A percentile compares a stretch with the other conserved stretches of the same genome.
These are phyloP conservation scores for Hypoxylon sp. DNA, from an alignment of 2,329 filamentous ascomycete species.

Conservation along the genomic window DNA sequence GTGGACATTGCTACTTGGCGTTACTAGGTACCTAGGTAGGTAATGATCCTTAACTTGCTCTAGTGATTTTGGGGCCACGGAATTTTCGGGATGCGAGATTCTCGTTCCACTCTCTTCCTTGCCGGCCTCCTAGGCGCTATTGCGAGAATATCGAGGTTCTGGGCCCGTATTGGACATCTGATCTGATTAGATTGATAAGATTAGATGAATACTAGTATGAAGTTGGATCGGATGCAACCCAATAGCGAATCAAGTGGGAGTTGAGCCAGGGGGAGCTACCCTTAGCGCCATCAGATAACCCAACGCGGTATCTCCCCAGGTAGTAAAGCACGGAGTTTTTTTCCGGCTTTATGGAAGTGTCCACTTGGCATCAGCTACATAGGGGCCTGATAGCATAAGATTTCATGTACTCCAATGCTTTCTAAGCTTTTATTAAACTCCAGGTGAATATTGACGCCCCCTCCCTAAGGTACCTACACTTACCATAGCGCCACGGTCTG, in stretches of 20 bases:
- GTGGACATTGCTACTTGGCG: neutral
- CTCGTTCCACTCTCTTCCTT: neutral
- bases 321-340: neutral
- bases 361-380: neutral
- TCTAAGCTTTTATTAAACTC: slow-evolving; percentile 4
- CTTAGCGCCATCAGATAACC: slow-evolving; percentile 45
- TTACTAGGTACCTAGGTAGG: neutral
- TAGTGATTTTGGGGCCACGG: slow-evolving; percentile 1
- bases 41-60: neutral
- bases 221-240: slow-evolving; percentile 18
- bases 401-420: neutral
- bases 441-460: slow-evolving; percentile 14
- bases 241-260: slow-evolving; percentile 18
- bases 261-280: slow-evolving; percentile 9
- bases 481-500: neutral
- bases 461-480: slow-evolving; percentile 6
- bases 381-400: neutral
- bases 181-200: slow-evolving; percentile 46
- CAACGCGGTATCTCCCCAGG: neutral
- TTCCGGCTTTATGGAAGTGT: neutral
- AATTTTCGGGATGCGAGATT: slow-evolving; percentile 4
- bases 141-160: slow-evolving; percentile 30
- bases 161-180: slow-evolving; percentile 28
- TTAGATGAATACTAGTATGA: slow-evolving; percentile 37
- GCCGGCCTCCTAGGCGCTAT: slow-evolving; percentile 5